Base-by-base conservation (phyloP, 1,284 basidiomycete genomes). In the Termitomyces sp. region DNA sequence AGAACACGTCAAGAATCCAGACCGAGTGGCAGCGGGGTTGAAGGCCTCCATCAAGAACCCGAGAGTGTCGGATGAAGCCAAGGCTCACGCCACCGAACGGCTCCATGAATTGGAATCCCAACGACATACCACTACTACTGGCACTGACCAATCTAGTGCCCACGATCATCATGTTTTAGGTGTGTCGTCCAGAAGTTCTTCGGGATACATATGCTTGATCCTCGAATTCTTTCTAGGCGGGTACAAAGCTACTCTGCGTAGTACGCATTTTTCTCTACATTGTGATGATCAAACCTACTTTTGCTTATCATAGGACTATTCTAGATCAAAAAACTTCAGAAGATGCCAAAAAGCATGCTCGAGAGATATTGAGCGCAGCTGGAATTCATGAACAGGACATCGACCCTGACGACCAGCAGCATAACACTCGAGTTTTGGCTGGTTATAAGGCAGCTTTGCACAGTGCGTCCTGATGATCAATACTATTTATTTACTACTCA, bases 301-400 rank as follows among this genome's bases (percentile, higher is more conserved):
- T 35, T 18, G 10, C 34, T n/a, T 16, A 45, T 26, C 6, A 24
- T 44, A 11, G 13, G n/a, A 24, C 31, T 13, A 31, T 37, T 1
- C 9, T n/a, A 60, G 59, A 60, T 45, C 42, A 51, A 35, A 37
- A 57, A n/a, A 52, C 55, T 47, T 79, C 79, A 10, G 71, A 76
- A 1, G 75, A 77, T 53, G 76, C 78, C 1, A 81, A 81, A 61
- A 66, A 71, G 45, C 72, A 73, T 55, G 79, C 80, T 16, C 70
- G 67, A 35, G 64, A 76, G 53, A 71, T 74, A 13, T 68, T 80
- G 50, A 64, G 10, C n/a, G 53, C 56, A 21, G 35, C 46, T 13
- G 51, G 56, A 16, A 50, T 55, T 8, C 39, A 48, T 14, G 51
- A 57, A 31, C 18, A 35, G 5, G 45, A 46, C 5, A 35, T 44